Conservation (phyloP, 2,329 filamentous ascomycete species). For the Diaporthe humulicola region DNA sequence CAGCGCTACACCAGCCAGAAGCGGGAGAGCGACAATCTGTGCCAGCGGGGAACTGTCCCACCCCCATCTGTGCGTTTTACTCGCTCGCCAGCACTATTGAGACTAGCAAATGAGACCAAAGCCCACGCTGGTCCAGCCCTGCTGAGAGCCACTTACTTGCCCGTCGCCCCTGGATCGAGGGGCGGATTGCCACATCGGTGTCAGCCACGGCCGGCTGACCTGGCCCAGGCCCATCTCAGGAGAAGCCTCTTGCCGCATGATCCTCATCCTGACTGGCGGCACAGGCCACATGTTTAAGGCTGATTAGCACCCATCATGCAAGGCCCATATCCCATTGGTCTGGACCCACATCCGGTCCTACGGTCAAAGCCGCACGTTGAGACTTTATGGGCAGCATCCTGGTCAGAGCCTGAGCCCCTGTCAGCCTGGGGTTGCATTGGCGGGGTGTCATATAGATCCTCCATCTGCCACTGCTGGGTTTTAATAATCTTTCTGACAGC, state of each 20-base stretch:
- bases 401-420: not conserved
- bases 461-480: not conserved
- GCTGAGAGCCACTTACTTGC: not conserved
- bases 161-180: conserved; percentile 12
- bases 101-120: conserved; percentile 18
- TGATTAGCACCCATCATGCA: conserved; percentile 15
- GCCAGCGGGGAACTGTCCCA: conserved; percentile 26
- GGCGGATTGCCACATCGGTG: conserved; percentile 2
- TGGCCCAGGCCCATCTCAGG: conserved; percentile 13
- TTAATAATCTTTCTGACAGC: too few relatives aligned
- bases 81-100: conserved; percentile 19
- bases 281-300: conserved; percentile 15
- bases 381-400: conserved; percentile 8
- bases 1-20: conserved; percentile 9
- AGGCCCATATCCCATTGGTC: conserved; percentile 4
- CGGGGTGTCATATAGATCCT: conserved; percentile 12
- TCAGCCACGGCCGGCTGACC: conserved; percentile 26
- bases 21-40: conserved; percentile 27
- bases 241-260: conserved; percentile 14
- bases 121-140: not conserved
- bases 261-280: not conserved
- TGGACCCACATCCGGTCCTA: not conserved
- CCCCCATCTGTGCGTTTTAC: conserved; percentile 23
- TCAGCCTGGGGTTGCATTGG: not conserved
- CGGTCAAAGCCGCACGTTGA: not conserved